A percentile compares a stretch with the other conserved stretches of the same genome.
These are phyloP conservation scores for Exophiala sideris DNA, from an alignment of 2,329 filamentous ascomycete species.

Conservation along the genomic window DNA sequence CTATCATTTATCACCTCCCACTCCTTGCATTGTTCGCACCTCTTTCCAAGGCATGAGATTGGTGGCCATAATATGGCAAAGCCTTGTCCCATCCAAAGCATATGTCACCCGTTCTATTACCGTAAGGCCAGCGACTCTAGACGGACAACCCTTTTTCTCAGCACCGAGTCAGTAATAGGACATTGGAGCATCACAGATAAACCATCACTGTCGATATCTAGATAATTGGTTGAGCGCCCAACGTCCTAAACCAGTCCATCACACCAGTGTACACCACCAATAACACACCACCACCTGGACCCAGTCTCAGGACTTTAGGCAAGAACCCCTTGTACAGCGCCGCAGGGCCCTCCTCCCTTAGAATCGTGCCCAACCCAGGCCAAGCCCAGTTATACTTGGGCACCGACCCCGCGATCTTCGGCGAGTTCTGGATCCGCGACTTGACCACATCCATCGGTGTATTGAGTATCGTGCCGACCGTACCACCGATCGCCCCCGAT, in stretches of 20 bases:
- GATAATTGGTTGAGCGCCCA: conserved; percentile 40
- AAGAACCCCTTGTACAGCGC: conserved; percentile 97
- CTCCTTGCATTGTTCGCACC: not conserved
- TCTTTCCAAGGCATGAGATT: too few species aligned
- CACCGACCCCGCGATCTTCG: conserved; percentile 72
- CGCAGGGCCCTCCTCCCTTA: conserved; percentile 86
- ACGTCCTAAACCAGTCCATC: conserved; percentile 80
- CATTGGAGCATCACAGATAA: too few species aligned
- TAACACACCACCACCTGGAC: conserved; percentile 64
- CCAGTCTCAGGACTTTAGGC: conserved; percentile 82
- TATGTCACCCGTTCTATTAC: not conserved
- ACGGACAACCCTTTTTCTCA: too few species aligned
- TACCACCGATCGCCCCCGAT: conserved; percentile 84
- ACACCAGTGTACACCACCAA: conserved; percentile 50
- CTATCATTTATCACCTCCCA: not conserved
- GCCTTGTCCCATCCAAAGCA: not conserved
- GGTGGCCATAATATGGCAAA: too few species aligned
- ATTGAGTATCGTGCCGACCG: conserved; percentile 85
- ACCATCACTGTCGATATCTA: not conserved
- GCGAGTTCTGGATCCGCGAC: conserved; percentile 92
- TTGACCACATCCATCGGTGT: conserved; percentile 98
- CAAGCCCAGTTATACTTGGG: conserved; percentile 99
- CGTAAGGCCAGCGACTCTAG: too few species aligned
- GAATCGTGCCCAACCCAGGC: conserved; percentile 78
- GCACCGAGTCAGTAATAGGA: too few species aligned